Evolutionary conservation across 306 rosid species (phyloP), one percentile per base, ranked within the genome.

Genomic region (Vigna unguiculata): DNA sequence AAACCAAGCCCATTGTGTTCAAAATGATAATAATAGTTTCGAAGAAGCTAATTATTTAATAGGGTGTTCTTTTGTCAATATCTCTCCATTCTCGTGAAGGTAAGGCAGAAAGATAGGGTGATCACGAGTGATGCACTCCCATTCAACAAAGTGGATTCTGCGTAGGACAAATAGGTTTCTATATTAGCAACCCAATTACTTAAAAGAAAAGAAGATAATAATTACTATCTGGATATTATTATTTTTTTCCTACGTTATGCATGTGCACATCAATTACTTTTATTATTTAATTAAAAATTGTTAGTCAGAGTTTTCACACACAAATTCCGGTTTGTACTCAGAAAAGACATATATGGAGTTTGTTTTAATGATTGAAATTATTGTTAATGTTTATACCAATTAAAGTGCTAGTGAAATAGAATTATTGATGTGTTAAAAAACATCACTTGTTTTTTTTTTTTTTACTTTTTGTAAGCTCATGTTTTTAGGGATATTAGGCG

Each of bases 61-160:
- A 3, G 72, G 38, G 10, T 66, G 5, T 67, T 46, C 5, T 58
- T 25, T 25, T 28, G 30, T 28, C 30, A 3, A 28, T 28, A 28
- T 28, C 1, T 70, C 61, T 17, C 13, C 48, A 70, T 51, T 70
- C 6, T 32, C 12, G n/a, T 69, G 60, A 69, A 49, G 48, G 28
- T 30, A 68, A 28, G 45, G 16, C 36, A 19, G 61, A 47, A 43
- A 66, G 25, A 47, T 16, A 16, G 22, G 74, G 47, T 9, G 5
- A n/a, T 70, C 62, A 51, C 63, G 14, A 70, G 32, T 30, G 48
- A 2, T 20, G 47, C 59, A 49, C 75, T 30, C 51, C 30, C 4
- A 51, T 70, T 32, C 12, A 24, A 30, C 19, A n/a, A 32, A 52
- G 30, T 71, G 75, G 75, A 12, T 32, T 71, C 75, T 71, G 6